These are phyloP conservation scores for Raddia guianensis DNA, from an alignment of 176 grass and related monocot genomes.

Conservation along the genomic window DNA sequence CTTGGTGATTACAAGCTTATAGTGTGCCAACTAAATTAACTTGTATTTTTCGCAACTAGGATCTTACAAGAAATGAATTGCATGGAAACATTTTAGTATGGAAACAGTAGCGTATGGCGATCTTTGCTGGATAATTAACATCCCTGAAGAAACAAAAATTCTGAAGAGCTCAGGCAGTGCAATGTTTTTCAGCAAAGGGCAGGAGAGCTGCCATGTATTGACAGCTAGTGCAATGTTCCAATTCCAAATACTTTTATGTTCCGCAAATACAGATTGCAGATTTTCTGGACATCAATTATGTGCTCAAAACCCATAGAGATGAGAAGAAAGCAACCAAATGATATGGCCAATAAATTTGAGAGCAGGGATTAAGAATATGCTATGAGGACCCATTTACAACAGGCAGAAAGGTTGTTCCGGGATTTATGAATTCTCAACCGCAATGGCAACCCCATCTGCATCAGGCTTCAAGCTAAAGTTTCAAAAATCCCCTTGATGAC, in stretches of 20 bases:
- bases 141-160: neutral
- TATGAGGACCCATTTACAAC: neutral
- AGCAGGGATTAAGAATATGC: neutral
- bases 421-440: neutral
- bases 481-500: neutral
- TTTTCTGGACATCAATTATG: neutral
- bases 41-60: neutral
- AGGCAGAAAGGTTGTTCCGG: neutral
- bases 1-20: neutral
- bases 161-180: neutral
- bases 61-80: neutral
- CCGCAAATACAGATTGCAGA: neutral
- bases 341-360: neutral
- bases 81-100: conserved; percentile 12
- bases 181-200: neutral
- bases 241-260: neutral
- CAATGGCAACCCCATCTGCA: neutral
- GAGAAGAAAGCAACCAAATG: neutral
- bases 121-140: neutral
- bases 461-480: neutral
- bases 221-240: neutral
- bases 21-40: neutral
- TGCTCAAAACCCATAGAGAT: neutral
- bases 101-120: neutral
- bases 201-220: no score